These are phyloP conservation scores for Neurospora sp. DNA, from an alignment of 2,329 filamentous ascomycete species.

Conservation along the genomic window DNA sequence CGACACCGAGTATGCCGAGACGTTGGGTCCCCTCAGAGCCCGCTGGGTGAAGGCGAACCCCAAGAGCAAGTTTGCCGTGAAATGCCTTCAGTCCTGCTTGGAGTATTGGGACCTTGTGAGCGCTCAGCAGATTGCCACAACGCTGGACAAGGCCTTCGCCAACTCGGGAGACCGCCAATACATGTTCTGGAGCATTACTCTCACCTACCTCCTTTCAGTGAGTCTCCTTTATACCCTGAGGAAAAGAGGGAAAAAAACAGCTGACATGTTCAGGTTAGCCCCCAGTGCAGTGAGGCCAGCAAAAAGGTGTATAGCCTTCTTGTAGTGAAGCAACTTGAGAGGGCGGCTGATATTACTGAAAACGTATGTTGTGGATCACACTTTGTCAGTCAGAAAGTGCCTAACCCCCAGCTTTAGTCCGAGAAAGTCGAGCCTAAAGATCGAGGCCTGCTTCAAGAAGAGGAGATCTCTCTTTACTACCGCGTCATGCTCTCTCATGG, in stretches of 20 bases:
- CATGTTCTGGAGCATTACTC: slow-evolving; percentile 45
- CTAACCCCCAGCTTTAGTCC: slow-evolving; percentile 5
- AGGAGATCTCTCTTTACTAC: slow-evolving; percentile 41
- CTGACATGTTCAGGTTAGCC: slow-evolving; percentile 30
- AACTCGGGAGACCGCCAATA: slow-evolving; percentile 35
- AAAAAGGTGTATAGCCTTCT: slow-evolving; percentile 41
- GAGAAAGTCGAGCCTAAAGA: slow-evolving; percentile 20
- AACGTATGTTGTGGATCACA: slow-evolving; percentile 23
- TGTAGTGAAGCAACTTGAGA: slow-evolving; percentile 40
- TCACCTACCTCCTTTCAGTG: slow-evolving; percentile 44
- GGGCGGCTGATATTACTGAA: slow-evolving; percentile 36
- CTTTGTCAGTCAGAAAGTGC: background rate
- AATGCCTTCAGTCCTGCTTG: slow-evolving; percentile 42
- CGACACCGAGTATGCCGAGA: slow-evolving; percentile 33
- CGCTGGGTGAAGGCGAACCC: slow-evolving; percentile 44
- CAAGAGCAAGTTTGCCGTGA: slow-evolving; percentile 30
- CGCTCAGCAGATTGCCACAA: slow-evolving; percentile 48
- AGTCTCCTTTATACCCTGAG: slow-evolving; percentile 11
- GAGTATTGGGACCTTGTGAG: slow-evolving; percentile 45
- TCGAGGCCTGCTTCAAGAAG: slow-evolving; percentile 32
- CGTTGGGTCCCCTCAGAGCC: slow-evolving; percentile 38
- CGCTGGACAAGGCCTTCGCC: slow-evolving; percentile 40
- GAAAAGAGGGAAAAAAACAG: too few relatives aligned
- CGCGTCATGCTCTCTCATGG: slow-evolving; percentile 35
- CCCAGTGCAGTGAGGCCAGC: slow-evolving; percentile 37